phyloP scores from a whole-genome alignment of 352 stramenopile species.

The Albugo laibachii region DNA sequence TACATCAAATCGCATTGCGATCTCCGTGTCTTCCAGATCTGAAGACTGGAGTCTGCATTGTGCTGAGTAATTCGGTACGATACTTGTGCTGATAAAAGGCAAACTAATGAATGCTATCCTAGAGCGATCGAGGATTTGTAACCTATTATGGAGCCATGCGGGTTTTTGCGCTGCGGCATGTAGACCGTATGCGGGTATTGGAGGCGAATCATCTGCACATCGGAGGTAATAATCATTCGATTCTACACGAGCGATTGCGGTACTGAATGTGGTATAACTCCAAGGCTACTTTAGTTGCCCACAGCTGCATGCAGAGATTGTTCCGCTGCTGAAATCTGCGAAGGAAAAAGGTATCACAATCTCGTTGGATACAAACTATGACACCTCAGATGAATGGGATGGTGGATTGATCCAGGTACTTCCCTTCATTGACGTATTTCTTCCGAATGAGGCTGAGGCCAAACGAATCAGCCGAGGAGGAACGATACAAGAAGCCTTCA shows the following conservation, averaged over 20 bases:
- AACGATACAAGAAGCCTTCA: slow-evolving; percentile 30
- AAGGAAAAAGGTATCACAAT: slow-evolving; percentile 41
- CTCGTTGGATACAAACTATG: slow-evolving; percentile 74
- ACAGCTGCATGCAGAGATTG: slow-evolving; percentile 33
- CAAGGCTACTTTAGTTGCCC: slow-evolving; percentile 56
- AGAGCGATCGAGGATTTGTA: slow-evolving; percentile 65
- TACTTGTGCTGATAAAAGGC: neutral
- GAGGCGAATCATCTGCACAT: slow-evolving; percentile 51
- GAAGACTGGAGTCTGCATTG: slow-evolving; percentile 61
- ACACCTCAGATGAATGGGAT: slow-evolving; percentile 39
- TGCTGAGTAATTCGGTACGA: slow-evolving; percentile 34
- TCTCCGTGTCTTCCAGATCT: slow-evolving; percentile 16
- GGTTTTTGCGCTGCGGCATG: slow-evolving; percentile 27
- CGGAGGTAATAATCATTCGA: slow-evolving; percentile 17
- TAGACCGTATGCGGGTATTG: slow-evolving; percentile 34
- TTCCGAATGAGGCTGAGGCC: slow-evolving; percentile 70
- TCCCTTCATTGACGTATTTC: slow-evolving; percentile 56
- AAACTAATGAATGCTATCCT: neutral
- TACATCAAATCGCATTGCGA: slow-evolving; percentile 17
- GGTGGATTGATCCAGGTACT: slow-evolving; percentile 15
- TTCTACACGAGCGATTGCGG: neutral
- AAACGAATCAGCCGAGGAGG: slow-evolving; percentile 30
- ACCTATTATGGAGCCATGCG: slow-evolving; percentile 59
- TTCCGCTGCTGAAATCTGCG: slow-evolving; percentile 29
- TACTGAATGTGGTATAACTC: neutral